Evolutionary conservation across 2,329 filamentous ascomycete genomes (phyloP).

Genomic region (Cercospora berteroae): DNA sequence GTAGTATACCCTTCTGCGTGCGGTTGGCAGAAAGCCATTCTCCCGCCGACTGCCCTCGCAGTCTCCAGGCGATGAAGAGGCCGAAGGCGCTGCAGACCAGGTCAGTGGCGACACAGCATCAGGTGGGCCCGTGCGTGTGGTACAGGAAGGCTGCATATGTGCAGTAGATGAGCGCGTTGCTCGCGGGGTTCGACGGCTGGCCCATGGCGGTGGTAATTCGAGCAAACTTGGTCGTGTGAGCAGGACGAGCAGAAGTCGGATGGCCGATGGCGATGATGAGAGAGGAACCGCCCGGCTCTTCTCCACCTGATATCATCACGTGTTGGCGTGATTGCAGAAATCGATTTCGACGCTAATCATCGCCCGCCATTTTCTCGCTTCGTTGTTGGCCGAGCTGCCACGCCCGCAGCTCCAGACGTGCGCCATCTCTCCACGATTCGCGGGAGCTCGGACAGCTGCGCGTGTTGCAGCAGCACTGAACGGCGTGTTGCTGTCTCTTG

Average conservation of each 20-base stretch:
- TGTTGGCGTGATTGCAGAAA: slow-evolving; percentile 1
- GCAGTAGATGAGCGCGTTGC: slow-evolving; percentile 79
- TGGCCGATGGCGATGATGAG: background rate
- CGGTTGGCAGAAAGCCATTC: slow-evolving; percentile 74
- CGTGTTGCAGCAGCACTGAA: background rate
- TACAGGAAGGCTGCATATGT: slow-evolving; percentile 77
- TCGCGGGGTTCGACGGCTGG: slow-evolving; percentile 70
- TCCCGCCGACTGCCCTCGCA: slow-evolving; percentile 62
- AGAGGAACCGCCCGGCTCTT: background rate
- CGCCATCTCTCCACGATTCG: background rate
- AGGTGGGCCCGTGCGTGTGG: slow-evolving; percentile 1
- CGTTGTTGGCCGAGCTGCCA: background rate
- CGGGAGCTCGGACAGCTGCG: background rate
- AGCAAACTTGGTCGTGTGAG: background rate
- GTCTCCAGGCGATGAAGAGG: slow-evolving; percentile 55
- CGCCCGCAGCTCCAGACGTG: background rate
- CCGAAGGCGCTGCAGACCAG: slow-evolving; percentile 59
- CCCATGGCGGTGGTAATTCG: slow-evolving; percentile 56
- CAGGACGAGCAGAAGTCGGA: background rate
- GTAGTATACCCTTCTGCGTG: slow-evolving; percentile 80
- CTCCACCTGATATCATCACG: slow-evolving; percentile 1
- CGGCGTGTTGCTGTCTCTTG: background rate
- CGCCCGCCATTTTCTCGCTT: background rate
- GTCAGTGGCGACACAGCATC: slow-evolving; percentile 36
- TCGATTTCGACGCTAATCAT: background rate